phyloP scores from a whole-genome alignment of 1,139 yeast species.

The Magnusiomyces paraingens region DNA sequence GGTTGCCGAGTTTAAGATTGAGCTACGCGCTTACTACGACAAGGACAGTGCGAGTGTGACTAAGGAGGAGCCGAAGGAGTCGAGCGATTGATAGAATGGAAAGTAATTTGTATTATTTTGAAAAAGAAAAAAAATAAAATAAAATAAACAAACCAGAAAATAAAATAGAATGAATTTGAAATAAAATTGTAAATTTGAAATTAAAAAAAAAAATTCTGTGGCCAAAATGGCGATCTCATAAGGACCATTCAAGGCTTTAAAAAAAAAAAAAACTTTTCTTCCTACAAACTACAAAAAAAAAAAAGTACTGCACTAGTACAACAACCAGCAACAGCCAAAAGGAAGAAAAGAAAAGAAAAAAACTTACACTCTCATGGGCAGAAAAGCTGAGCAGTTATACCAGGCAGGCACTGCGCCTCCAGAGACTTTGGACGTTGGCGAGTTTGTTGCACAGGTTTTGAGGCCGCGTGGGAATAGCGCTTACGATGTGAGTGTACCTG shows the following conservation, averaged over 20 bases:
- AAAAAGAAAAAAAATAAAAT: background rate
- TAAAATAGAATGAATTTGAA: background rate
- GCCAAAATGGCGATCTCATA: no score
- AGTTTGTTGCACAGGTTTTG: constrained; percentile 29
- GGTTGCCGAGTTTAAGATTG: constrained; percentile 81
- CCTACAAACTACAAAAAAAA: background rate
- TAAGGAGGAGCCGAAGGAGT: constrained; percentile 7
- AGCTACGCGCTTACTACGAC: constrained; percentile 63
- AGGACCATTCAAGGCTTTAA: no score
- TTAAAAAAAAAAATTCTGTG: background rate
- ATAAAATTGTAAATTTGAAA: background rate
- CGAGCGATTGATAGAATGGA: constrained; percentile 2
- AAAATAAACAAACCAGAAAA: background rate
- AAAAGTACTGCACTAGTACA: background rate
- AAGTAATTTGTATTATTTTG: background rate
- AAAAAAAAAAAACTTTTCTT: background rate
- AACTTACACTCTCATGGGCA: constrained; percentile 24
- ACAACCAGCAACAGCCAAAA: no score
- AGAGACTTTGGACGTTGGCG: constrained; percentile 24
- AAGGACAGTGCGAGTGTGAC: constrained; percentile 22
- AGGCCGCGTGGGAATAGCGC: constrained; percentile 31
- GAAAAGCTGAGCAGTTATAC: constrained; percentile 17
- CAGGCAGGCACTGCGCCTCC: constrained; percentile 29
- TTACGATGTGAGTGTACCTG: constrained; percentile 30
- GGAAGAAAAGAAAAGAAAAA: no score